Conservation (phyloP, 139 green algal genomes). For the Marvania coccoides region DNA sequence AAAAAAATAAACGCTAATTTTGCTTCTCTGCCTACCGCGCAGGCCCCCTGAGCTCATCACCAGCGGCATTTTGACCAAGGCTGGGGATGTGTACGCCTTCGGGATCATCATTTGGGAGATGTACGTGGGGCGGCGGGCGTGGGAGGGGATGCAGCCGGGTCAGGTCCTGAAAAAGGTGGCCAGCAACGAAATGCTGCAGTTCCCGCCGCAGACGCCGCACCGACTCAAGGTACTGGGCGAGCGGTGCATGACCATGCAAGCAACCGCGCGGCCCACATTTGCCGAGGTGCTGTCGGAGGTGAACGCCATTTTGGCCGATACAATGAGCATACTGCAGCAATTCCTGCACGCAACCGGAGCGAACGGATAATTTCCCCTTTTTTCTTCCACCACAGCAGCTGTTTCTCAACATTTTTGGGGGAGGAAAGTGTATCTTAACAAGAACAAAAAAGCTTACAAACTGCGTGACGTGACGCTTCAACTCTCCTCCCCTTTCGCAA, state of each 20-base stretch:
- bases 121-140: conserved; percentile 25
- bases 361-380: not conserved
- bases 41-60: conserved; percentile 31
- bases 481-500: too few relatives aligned
- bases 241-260: conserved; percentile 21
- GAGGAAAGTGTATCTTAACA: too few relatives aligned
- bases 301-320: conserved; percentile 23
- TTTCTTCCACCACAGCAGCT: not conserved
- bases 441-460: too few relatives aligned
- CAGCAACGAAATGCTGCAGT: conserved; percentile 27
- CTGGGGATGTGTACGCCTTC: conserved; percentile 39
- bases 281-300: conserved; percentile 27
- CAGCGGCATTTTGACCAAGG: conserved; percentile 24
- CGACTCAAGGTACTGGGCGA: conserved; percentile 23
- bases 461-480: too few relatives aligned
- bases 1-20: too few relatives aligned
- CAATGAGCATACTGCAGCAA: conserved; percentile 28
- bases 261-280: conserved; percentile 20
- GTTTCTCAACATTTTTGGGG: not conserved
- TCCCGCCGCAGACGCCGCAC: conserved; percentile 29
- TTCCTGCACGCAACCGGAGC: conserved; percentile 12
- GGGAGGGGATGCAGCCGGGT: conserved; percentile 32
- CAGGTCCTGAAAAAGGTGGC: conserved; percentile 32
- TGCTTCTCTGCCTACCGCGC: not conserved
- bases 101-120: conserved; percentile 39